Evolutionary conservation across 1,139 yeast genomes (phyloP).

Genomic region (Spathaspora sp.): DNA sequence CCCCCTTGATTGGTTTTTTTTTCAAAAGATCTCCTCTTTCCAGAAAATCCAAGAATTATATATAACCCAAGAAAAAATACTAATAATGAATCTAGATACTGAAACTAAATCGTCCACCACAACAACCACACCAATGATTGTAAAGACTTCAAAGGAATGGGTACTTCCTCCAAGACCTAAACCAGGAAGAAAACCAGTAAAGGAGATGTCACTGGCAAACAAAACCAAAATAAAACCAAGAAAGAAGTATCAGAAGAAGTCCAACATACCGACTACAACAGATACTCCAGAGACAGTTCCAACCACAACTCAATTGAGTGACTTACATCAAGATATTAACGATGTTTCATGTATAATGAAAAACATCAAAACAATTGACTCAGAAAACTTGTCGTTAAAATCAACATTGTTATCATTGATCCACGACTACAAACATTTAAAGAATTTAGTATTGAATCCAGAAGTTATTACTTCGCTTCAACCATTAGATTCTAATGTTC

Average conservation of each 20-base stretch:
- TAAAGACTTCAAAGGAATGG: slow-evolving; percentile 77
- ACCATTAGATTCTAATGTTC: slow-evolving; percentile 12
- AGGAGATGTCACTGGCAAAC: background rate
- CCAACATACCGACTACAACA: slow-evolving; percentile 1
- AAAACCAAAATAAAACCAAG: slow-evolving; percentile 7
- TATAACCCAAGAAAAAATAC: no score
- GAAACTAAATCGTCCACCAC: background rate
- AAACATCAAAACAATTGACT: slow-evolving; percentile 29
- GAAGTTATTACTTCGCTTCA: slow-evolving; percentile 1
- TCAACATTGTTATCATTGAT: slow-evolving; percentile 37
- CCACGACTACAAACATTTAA: slow-evolving; percentile 43
- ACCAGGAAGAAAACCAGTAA: slow-evolving; percentile 78
- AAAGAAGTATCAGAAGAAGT: slow-evolving; percentile 5
- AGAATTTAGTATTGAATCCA: slow-evolving; percentile 30
- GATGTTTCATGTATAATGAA: slow-evolving; percentile 9
- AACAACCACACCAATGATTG: slow-evolving; percentile 2
- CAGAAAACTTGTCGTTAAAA: slow-evolving; percentile 40
- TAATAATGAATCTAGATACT: slow-evolving; percentile 2
- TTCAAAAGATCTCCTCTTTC: background rate
- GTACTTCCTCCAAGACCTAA: slow-evolving; percentile 91
- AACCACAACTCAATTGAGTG: slow-evolving; percentile 6
- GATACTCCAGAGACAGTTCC: background rate
- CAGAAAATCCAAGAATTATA: background rate
- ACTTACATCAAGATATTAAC: slow-evolving; percentile 7
- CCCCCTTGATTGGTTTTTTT: background rate